A percentile compares a stretch with the other conserved stretches of the same genome.
phyloP scores from a whole-genome alignment of 1,284 basidiomycete species.

The Sphagnurus paluster region DNA sequence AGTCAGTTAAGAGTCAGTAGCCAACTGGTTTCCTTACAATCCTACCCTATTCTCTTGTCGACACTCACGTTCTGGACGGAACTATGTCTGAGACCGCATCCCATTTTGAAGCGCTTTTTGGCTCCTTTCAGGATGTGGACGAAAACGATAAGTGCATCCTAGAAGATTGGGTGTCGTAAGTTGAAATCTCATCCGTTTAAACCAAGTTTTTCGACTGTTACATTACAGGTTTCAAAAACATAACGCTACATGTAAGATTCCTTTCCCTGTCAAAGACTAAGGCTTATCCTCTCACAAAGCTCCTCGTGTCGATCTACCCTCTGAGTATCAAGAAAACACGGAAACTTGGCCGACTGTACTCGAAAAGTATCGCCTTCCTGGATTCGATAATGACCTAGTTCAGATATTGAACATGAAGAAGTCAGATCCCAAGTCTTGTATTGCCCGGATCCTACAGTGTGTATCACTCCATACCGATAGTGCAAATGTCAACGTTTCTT shows the following conservation, averaged over 20 bases:
- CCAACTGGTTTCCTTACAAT: too few species aligned
- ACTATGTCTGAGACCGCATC: constrained; percentile 19
- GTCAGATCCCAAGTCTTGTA: constrained; percentile 3
- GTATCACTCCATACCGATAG: constrained; percentile 6
- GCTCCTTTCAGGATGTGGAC: constrained; percentile 21
- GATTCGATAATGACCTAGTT: not conserved
- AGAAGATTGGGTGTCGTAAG: constrained; percentile 28
- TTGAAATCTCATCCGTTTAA: constrained; percentile 1
- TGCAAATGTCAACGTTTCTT: not conserved
- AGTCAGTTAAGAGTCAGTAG: too few species aligned
- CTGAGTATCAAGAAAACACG: constrained; percentile 6
- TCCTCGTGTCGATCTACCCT: not conserved
- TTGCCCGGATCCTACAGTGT: constrained; percentile 20
- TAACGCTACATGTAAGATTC: constrained; percentile 1
- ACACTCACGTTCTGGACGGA: too few species aligned
- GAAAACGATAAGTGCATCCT: constrained; percentile 22
- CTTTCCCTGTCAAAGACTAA: not conserved
- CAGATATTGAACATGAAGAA: not conserved
- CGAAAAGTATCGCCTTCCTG: constrained; percentile 9
- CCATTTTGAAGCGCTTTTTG: constrained; percentile 28
- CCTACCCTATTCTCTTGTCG: too few species aligned
- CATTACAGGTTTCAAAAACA: constrained; percentile 12
- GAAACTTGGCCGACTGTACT: constrained; percentile 17
- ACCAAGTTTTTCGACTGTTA: constrained; percentile 1
- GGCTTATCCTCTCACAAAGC: not conserved